A percentile compares a stretch with the other conserved stretches of the same genome.
These are phyloP conservation scores for Vigna nakashimae DNA, from an alignment of 306 rosid genomes.

Conservation along the genomic window DNA sequence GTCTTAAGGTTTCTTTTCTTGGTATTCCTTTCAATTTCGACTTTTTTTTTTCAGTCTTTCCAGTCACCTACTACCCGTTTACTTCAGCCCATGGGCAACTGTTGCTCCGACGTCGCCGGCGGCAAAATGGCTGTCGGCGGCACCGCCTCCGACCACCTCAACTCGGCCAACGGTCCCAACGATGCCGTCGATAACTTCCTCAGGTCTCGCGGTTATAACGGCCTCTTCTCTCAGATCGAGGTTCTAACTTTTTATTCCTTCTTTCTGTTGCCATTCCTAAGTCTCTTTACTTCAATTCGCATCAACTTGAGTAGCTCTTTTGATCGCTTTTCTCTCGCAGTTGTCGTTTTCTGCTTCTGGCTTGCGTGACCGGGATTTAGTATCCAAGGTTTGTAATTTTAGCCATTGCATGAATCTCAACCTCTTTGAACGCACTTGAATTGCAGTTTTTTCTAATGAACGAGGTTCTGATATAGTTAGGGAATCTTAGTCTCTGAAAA, in stretches of 20 bases:
- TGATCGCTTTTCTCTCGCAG: slow-evolving; percentile 54
- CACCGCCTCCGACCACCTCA: slow-evolving; percentile 46
- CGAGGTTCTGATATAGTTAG: not conserved
- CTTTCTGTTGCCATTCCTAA: slow-evolving; percentile 3
- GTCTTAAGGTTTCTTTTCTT: not conserved
- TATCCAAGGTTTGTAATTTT: slow-evolving; percentile 82
- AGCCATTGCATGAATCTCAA: slow-evolving; percentile 39
- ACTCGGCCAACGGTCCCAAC: slow-evolving; percentile 56
- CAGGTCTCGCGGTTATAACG: slow-evolving; percentile 79
- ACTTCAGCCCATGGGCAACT: slow-evolving; percentile 75
- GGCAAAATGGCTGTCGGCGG: slow-evolving; percentile 79
- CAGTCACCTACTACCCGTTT: slow-evolving; percentile 35
- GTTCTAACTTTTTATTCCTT: slow-evolving; percentile 47
- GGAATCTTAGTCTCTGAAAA: not conserved
- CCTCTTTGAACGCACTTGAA: not conserved
- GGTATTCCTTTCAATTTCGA: slow-evolving; percentile 19
- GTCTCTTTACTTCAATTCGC: slow-evolving; percentile 28
- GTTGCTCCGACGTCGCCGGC: slow-evolving; percentile 82
- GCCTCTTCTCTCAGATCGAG: slow-evolving; percentile 98
- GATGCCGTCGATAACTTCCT: slow-evolving; percentile 76
- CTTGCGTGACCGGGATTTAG: slow-evolving; percentile 83
- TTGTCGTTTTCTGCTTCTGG: slow-evolving; percentile 81
- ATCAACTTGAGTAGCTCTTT: not conserved
- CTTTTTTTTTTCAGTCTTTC: not conserved
- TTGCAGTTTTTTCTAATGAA: not conserved